These are phyloP conservation scores for Mycena floridula DNA, from an alignment of 768 basidiomycete species.

Conservation along the genomic window DNA sequence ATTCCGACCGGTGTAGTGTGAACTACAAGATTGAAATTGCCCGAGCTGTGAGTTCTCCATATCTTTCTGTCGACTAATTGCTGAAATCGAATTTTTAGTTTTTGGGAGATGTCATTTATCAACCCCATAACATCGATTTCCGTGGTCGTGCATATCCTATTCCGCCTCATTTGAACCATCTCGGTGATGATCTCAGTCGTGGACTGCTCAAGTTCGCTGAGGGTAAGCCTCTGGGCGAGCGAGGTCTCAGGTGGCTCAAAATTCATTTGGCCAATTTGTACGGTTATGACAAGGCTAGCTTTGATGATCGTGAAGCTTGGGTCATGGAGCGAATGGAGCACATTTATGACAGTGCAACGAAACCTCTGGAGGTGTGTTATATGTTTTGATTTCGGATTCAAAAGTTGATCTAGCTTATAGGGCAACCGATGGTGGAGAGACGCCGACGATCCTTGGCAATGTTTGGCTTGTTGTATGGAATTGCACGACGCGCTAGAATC, in stretches of 20 bases:
- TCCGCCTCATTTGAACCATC: conserved; percentile 91
- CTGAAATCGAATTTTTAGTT: conserved; percentile 42
- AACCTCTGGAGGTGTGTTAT: conserved; percentile 63
- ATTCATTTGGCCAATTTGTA: conserved; percentile 92
- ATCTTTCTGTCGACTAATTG: neutral
- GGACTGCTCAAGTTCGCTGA: conserved; percentile 83
- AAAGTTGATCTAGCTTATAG: conserved; percentile 23
- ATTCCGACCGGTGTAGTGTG: conserved; percentile 86
- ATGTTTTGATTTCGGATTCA: conserved; percentile 2
- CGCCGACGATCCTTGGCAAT: conserved; percentile 98
- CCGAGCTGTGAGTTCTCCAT: conserved; percentile 55
- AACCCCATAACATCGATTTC: conserved; percentile 97
- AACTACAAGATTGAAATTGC: conserved; percentile 98
- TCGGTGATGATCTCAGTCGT: conserved; percentile 90
- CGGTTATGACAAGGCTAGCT: conserved; percentile 92
- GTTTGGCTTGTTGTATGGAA: conserved; percentile 89
- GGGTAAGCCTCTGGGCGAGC: conserved; percentile 69
- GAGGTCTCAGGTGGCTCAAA: conserved; percentile 90
- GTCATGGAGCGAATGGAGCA: conserved; percentile 67
- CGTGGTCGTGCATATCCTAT: conserved; percentile 96
- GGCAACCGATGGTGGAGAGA: conserved; percentile 83
- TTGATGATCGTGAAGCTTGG: conserved; percentile 86
- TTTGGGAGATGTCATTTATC: conserved; percentile 81
- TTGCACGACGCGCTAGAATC: conserved; percentile 75
- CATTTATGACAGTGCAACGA: conserved; percentile 75